Evolutionary conservation across 768 basidiomycete species (phyloP), one percentile per base, ranked within the genome.

Genomic region (Hericium coralloides): DNA sequence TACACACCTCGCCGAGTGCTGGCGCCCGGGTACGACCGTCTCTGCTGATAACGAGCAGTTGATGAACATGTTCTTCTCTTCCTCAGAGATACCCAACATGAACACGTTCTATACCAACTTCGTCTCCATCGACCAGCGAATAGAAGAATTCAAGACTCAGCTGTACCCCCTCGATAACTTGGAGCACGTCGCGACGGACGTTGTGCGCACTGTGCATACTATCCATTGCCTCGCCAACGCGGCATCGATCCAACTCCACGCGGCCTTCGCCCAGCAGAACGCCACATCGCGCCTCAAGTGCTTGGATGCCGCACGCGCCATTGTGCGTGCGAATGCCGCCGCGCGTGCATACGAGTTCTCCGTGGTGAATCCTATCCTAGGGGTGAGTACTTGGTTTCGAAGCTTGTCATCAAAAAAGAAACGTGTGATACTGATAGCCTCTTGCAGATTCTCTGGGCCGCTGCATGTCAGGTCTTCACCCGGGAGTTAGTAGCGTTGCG

Each of bases 1-100:
- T 9, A 73, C 78, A 9, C 77, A 79, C 51, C 68, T 87, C 15
- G 76, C 77, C 7, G 77, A 67, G 26, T 69, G 70, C 20, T 70
- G 70, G 64, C 61, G 65, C 36, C 66, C 66, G 22, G 63, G 70
- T 71, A 59, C 58, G 50, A 37, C 23, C 6, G 49, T 31, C n/a
- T 26, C 55, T 25, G 18, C 17, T 15, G 37, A 47, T 20, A 31
- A 45, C 17, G 18, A 31, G 38, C 20, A 20, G 26, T 26, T 22
- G 26, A 47, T 54, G 18, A 55, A 37, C 2, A 14, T 17, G 39
- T 8, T 22, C 12, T n/a, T 45, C 7, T n/a, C n/a, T 20, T n/a
- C 43, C 43, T 39, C 58, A 58, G 56, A 57, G 41, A 51, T 55
- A 14, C 56, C 56, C 57, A 65, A 55, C 25, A 49, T 63, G 47